Evolutionary conservation across 2,329 filamentous ascomycete species (phyloP), one percentile per base, ranked within the genome.

Genomic region (Hymenoscyphus fraxineus): DNA sequence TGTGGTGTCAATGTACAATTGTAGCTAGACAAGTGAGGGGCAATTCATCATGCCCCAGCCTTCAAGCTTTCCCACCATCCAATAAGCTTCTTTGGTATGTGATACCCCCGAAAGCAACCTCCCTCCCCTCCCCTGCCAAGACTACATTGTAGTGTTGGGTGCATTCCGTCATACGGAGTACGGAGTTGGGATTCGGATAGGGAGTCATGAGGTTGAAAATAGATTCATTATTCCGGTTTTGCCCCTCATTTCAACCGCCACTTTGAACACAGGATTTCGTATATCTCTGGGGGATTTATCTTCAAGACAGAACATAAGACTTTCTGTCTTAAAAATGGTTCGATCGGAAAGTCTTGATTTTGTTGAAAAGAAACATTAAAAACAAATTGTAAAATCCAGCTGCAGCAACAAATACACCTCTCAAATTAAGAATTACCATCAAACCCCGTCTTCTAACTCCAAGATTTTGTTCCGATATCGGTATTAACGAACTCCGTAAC

Each of bases 151-250:
- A 54, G 9, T n/a, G 12, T 44, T 51, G n/a, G n/a, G 44, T 54
- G 4, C 19, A 12, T 7, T 13, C 22, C 22, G 22, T 12, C 47
- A 19, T 54, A 27, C 22, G 47, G 47, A 54, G 10, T 54, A 22
- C n/a, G 47, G 47, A 12, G 4, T 3, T 51, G n/a, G 44, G 44
- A 22, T 27, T 54, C 19, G n/a, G 35, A 10, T 35, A 35, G 47
- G 27, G 47, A 54, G 47, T 54, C 47, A 54, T 54, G 47, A 54
- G 47, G 19, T 27, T 22, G 47, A 19, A 54, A 51, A 54, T 54
- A 27, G 47, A n/a, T 54, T 22, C n/a, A 27, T 9, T 19, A 54
- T 54, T 19, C 47, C 22, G 44, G 44, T 51, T 51, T 51, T 19
- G 7, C 44, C 44, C 47, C 47, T 19, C 22, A 54, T 51, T 9